Conservation (phyloP, 805 yeast species). For the Kodamaea neixiangensis region DNA sequence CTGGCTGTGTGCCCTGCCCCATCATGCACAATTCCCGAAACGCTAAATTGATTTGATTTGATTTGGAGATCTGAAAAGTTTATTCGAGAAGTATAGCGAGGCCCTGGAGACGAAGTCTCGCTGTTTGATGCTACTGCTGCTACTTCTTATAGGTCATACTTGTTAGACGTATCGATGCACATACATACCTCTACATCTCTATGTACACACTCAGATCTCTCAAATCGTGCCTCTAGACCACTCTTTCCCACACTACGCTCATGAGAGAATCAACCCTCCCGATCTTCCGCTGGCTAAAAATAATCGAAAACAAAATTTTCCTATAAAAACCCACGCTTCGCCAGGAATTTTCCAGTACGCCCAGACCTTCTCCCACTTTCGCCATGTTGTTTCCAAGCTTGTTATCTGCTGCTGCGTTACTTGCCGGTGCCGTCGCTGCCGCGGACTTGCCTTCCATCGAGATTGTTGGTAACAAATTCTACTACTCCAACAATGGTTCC, state of each 20-base stretch:
- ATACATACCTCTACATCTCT: too few species aligned
- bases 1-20: conserved; percentile 5
- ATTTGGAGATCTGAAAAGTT: not conserved
- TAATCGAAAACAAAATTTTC: conserved; percentile 2
- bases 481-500: conserved; percentile 73
- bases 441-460: conserved; percentile 57
- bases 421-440: conserved; percentile 17
- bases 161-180: too few species aligned
- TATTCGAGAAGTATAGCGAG: too few species aligned
- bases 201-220: too few species aligned
- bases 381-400: conserved; percentile 9
- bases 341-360: conserved; percentile 1
- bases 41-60: not conserved
- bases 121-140: too few species aligned
- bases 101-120: too few species aligned
- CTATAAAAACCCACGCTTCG: conserved; percentile 2
- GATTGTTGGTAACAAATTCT: conserved; percentile 76
- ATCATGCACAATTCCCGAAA: not conserved
- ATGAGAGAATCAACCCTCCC: not conserved
- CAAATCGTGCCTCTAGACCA: too few species aligned
- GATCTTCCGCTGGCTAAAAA: not conserved
- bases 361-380: conserved; percentile 1
- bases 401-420: conserved; percentile 17
- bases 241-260: not conserved
- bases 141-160: too few species aligned